These are phyloP conservation scores for Penicillium brevicompactum DNA, from an alignment of 2,329 filamentous ascomycete species.

Conservation along the genomic window DNA sequence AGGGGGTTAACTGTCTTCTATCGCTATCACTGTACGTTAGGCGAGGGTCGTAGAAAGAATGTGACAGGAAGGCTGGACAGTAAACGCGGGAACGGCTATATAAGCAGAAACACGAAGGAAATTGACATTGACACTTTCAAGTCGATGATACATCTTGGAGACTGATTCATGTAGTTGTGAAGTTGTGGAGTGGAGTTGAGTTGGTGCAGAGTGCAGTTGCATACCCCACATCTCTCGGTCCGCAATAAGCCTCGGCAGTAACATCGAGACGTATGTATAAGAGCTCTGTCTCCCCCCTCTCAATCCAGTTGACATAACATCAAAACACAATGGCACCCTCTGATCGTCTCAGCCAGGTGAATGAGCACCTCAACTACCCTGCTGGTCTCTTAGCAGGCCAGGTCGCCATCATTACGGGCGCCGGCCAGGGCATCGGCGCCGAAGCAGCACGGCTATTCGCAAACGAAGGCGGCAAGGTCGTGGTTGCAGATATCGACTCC, in stretches of 20 bases:
- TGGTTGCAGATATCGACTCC: conserved; percentile 80
- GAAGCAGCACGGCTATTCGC: conserved; percentile 81
- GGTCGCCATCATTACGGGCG: conserved; percentile 83
- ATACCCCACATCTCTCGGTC: conserved; percentile 26
- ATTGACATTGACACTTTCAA: conserved; percentile 4
- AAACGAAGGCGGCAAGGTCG: conserved; percentile 82
- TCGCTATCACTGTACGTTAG: conserved; percentile 4
- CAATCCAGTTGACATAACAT: background rate
- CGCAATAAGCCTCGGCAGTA: conserved; percentile 25
- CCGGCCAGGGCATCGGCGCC: conserved; percentile 84
- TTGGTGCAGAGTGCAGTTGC: background rate
- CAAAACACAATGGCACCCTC: conserved; percentile 47
- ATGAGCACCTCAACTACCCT: conserved; percentile 79
- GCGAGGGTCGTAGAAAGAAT: background rate
- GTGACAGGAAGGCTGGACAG: conserved; percentile 9
- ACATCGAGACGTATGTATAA: conserved; percentile 15
- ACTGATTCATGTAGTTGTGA: background rate
- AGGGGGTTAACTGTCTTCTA: conserved; percentile 5
- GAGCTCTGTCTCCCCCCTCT: background rate
- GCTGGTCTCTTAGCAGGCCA: conserved; percentile 77
- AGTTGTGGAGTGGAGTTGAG: background rate
- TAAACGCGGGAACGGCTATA: conserved; percentile 18
- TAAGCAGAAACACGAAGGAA: conserved; percentile 6
- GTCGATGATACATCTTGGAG: background rate
- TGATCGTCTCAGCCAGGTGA: conserved; percentile 68